Evolutionary conservation across 2,329 filamentous ascomycete genomes (phyloP).

Genomic region (Cytospora piceae): DNA sequence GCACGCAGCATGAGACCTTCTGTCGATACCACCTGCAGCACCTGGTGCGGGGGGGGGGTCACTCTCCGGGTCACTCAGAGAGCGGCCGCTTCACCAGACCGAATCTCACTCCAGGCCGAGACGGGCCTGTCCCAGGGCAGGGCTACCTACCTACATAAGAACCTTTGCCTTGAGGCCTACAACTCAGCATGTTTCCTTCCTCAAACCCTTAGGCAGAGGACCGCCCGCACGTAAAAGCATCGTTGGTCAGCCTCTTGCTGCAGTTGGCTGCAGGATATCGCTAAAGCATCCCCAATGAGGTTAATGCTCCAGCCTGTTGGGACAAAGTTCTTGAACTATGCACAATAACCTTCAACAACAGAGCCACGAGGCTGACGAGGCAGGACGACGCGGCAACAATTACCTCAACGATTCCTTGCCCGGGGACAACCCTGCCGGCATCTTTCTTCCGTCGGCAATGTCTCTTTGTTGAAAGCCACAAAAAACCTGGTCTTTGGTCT

Average conservation of each 20-base stretch:
- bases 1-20: neutral
- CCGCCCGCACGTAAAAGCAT: neutral
- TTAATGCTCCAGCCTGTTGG: slow-evolving; percentile 12
- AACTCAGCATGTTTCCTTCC: neutral
- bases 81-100: slow-evolving; percentile 21
- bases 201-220: neutral
- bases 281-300: neutral
- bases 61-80: neutral
- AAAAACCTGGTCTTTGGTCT: neutral
- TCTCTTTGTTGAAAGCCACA: neutral
- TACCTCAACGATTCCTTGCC: slow-evolving; percentile 1
- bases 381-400: slow-evolving; percentile 1
- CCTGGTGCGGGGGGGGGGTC: neutral
- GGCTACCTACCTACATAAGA: neutral
- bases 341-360: neutral
- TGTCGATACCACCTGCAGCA: too few relatives aligned
- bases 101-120: slow-evolving; percentile 5
- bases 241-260: neutral
- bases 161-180: neutral
- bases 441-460: neutral
- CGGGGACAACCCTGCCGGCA: slow-evolving; percentile 3
- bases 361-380: slow-evolving; percentile 20
- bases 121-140: slow-evolving; percentile 13
- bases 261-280: neutral
- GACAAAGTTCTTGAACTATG: neutral